These are phyloP conservation scores for Solanum etuberosum DNA, from an alignment of 257 asterid genomes.

Conservation along the genomic window DNA sequence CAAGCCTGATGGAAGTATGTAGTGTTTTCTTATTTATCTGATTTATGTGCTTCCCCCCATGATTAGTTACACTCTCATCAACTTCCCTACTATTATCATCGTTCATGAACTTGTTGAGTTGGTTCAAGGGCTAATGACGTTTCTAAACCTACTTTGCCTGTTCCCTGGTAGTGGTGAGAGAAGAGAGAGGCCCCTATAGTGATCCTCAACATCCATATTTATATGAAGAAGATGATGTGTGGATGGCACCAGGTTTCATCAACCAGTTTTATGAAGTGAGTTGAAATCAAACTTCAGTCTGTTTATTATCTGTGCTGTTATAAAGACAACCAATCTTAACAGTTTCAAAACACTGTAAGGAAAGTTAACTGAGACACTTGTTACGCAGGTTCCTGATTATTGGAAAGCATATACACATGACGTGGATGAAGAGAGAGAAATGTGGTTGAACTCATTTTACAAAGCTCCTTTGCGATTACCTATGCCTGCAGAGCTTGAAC, in stretches of 20 bases:
- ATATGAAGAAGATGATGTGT: slow-evolving; percentile 94
- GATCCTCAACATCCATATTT: slow-evolving; percentile 98
- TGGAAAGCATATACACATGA: slow-evolving; percentile 82
- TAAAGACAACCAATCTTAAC: not conserved
- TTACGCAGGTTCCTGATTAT: slow-evolving; percentile 84
- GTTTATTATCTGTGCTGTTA: not conserved
- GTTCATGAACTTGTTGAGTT: not conserved
- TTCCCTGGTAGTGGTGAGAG: slow-evolving; percentile 70
- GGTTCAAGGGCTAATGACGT: not conserved
- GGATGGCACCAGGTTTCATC: slow-evolving; percentile 99
- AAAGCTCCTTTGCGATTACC: slow-evolving; percentile 93
- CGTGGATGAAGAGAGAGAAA: slow-evolving; percentile 86
- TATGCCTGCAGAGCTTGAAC: slow-evolving; percentile 94
- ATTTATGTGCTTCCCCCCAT: not conserved
- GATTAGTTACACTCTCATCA: not conserved
- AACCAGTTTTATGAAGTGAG: slow-evolving; percentile 91
- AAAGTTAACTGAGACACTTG: not conserved
- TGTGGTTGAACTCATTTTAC: slow-evolving; percentile 93
- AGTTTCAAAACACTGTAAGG: not conserved
- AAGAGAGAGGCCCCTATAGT: slow-evolving; percentile 74
- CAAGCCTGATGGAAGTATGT: slow-evolving; percentile 98
- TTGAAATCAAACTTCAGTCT: not conserved
- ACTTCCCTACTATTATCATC: not conserved
- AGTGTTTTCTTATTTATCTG: not conserved
- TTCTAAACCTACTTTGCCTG: not conserved